These are phyloP conservation scores for Fagus sylvatica DNA, from an alignment of 306 rosid species.

Conservation along the genomic window DNA sequence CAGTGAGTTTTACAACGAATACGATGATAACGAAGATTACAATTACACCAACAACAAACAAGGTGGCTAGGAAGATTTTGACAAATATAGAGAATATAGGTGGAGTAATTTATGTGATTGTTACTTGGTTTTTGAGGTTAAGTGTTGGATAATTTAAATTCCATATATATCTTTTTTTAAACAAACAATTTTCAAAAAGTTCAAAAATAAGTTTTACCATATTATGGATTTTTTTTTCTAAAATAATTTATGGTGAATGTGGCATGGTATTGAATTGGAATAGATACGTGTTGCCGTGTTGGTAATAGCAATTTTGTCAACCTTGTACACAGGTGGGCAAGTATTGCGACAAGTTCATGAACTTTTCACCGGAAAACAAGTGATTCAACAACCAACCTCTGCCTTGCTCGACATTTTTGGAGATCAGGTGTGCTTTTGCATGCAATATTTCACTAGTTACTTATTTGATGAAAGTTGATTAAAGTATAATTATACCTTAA, in stretches of 20 bases:
- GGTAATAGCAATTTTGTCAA: slow-evolving; percentile 49
- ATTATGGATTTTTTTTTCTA: background rate
- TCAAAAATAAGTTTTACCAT: no score
- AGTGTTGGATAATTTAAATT: background rate
- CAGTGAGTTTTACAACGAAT: slow-evolving; percentile 48
- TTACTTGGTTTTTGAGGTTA: slow-evolving; percentile 20
- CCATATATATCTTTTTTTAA: no score
- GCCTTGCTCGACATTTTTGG: slow-evolving; percentile 52
- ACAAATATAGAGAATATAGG: no score
- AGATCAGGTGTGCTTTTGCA: slow-evolving; percentile 52
- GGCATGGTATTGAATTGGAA: background rate
- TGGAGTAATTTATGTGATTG: background rate
- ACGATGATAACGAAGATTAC: slow-evolving; percentile 62
- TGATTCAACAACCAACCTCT: slow-evolving; percentile 26
- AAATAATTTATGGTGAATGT: slow-evolving; percentile 5
- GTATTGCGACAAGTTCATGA: slow-evolving; percentile 40
- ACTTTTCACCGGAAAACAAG: slow-evolving; percentile 33
- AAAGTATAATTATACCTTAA: no score
- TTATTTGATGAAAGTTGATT: no score
- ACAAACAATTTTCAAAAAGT: no score
- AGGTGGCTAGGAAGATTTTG: no score
- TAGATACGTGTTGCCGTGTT: slow-evolving; percentile 66
- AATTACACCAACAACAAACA: slow-evolving; percentile 24
- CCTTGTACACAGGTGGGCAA: slow-evolving; percentile 51
- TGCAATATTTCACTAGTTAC: no score